Conservation (phyloP, 495 filamentous ascomycete species). For the Cercophora scortea region DNA sequence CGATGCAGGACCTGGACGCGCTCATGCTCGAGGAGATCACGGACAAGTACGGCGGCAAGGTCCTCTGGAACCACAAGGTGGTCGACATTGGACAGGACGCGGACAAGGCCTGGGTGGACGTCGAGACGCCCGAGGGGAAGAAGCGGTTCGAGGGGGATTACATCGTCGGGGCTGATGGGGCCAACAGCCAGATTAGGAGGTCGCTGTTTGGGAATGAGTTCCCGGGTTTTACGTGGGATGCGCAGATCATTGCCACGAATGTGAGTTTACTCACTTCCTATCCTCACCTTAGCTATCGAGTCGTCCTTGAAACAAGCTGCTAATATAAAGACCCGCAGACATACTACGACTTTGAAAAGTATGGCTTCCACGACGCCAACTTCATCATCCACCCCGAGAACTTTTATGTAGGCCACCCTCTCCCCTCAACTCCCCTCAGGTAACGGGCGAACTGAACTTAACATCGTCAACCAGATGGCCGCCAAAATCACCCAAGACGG, state of each 20-base stretch:
- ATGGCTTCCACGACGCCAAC: conserved; percentile 47
- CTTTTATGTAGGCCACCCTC: conserved; percentile 32
- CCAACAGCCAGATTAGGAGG: conserved; percentile 45
- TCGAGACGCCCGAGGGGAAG: conserved; percentile 35
- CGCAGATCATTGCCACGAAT: conserved; percentile 57
- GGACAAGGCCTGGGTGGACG: conserved; percentile 41
- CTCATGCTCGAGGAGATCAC: conserved; percentile 42
- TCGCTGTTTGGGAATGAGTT: conserved; percentile 52
- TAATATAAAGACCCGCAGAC: conserved; percentile 24
- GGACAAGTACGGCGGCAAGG: conserved; percentile 27
- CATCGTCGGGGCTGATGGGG: conserved; percentile 52
- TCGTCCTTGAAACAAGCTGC: not conserved
- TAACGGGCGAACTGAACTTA: not conserved
- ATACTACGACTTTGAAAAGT: conserved; percentile 50
- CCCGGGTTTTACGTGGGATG: conserved; percentile 51
- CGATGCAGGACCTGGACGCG: conserved; percentile 29
- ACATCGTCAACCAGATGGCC: conserved; percentile 36
- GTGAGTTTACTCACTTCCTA: conserved; percentile 25
- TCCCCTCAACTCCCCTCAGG: not conserved
- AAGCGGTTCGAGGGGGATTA: conserved; percentile 45
- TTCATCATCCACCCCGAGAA: conserved; percentile 53
- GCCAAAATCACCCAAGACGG: conserved; percentile 50
- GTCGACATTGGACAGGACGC: conserved; percentile 42
- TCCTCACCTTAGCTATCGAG: not conserved
- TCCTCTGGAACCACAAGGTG: conserved; percentile 44